A percentile compares a stretch with the other conserved stretches of the same genome.
phyloP scores from a whole-genome alignment of 140 eudicot genomes.

The Bidens hawaiensis region DNA sequence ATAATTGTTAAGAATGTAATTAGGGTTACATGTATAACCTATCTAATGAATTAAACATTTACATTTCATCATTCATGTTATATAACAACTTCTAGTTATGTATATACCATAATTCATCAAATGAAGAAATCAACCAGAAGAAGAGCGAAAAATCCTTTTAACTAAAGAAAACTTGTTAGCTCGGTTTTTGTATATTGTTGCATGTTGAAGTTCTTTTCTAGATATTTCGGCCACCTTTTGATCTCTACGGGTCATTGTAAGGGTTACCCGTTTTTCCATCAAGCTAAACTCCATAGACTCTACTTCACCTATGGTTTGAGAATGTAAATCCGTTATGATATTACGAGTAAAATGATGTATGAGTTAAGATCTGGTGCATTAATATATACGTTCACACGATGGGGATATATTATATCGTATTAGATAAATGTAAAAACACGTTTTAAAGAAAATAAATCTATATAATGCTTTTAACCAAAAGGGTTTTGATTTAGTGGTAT shows the following conservation, averaged over 20 bases:
- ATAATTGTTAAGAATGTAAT: background rate
- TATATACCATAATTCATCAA: background rate
- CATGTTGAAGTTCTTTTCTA: background rate
- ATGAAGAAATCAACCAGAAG: background rate
- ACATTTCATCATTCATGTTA: background rate
- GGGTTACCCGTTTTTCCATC: background rate
- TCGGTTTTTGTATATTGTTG: background rate
- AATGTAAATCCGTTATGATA: background rate
- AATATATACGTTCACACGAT: too few species aligned
- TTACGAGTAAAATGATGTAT: too few species aligned
- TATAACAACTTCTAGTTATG: background rate
- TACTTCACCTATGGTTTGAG: background rate
- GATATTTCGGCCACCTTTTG: background rate
- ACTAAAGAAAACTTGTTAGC: background rate
- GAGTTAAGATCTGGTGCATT: too few species aligned
- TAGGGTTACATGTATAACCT: background rate
- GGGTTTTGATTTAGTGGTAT: too few species aligned
- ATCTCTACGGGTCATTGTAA: background rate
- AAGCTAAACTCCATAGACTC: slow-evolving; percentile 6
- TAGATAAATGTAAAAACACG: too few species aligned
- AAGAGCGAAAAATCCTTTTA: background rate
- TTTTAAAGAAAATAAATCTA: too few species aligned
- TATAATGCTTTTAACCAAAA: too few species aligned
- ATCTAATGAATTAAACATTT: background rate
- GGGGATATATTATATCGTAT: background rate